Evolutionary conservation across 768 basidiomycete species (phyloP).

Genomic region (Rhodotorula paludigena): DNA sequence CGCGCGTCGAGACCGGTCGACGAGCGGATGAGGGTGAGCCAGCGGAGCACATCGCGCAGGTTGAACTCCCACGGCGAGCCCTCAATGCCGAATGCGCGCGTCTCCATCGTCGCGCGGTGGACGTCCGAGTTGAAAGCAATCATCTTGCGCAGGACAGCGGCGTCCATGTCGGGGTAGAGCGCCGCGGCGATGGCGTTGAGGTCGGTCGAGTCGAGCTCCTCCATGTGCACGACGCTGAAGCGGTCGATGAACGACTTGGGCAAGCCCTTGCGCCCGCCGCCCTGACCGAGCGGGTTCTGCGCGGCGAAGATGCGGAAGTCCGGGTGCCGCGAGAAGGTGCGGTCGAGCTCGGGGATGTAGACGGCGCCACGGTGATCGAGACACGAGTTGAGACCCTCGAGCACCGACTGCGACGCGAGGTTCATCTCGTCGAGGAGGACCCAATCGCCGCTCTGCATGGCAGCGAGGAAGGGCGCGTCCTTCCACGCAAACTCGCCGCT

Average conservation of each 20-base stretch:
- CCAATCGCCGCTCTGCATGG: constrained; percentile 94
- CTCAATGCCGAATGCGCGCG: constrained; percentile 55
- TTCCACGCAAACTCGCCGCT: constrained; percentile 96
- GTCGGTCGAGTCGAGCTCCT: constrained; percentile 74
- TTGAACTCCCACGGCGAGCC: constrained; percentile 93
- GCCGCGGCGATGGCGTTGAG: constrained; percentile 70
- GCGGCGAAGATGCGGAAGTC: constrained; percentile 96
- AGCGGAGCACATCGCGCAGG: constrained; percentile 84
- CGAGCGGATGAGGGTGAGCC: constrained; percentile 57
- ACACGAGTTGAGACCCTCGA: constrained; percentile 94
- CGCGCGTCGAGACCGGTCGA: constrained; percentile 45
- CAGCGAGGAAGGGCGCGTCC: constrained; percentile 89
- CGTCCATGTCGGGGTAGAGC: constrained; percentile 62
- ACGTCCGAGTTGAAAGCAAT: constrained; percentile 72
- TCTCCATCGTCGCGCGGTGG: constrained; percentile 61
- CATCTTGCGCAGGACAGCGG: constrained; percentile 62
- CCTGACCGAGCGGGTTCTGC: constrained; percentile 92
- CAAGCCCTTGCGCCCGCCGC: constrained; percentile 92
- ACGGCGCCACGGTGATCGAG: constrained; percentile 92
- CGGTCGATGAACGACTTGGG: constrained; percentile 97
- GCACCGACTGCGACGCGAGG: constrained; percentile 87
- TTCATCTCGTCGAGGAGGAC: constrained; percentile 99
- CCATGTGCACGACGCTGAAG: constrained; percentile 94
- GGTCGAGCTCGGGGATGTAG: constrained; percentile 88
- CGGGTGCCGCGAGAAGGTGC: constrained; percentile 80